A percentile compares a stretch with the other conserved stretches of the same genome.
These are phyloP conservation scores for Larix kaempferi DNA, from an alignment of 75 land plant genomes.

Conservation along the genomic window DNA sequence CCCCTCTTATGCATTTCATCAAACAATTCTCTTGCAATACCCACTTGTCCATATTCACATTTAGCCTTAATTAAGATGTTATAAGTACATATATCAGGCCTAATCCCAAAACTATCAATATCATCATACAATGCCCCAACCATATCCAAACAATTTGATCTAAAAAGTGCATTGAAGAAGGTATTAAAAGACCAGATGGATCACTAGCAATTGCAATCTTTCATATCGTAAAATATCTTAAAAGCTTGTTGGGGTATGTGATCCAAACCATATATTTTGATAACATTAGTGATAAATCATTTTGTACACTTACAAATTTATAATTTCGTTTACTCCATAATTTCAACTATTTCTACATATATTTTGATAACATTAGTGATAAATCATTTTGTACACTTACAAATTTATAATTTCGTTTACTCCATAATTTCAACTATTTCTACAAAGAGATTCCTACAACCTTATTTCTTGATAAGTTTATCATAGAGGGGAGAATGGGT, in stretches of 20 bases:
- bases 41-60: conserved; percentile 14
- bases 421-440: too few species aligned
- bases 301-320: conserved; percentile 32
- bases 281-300: conserved; percentile 40
- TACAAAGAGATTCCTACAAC: too few species aligned
- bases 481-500: too few species aligned
- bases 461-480: too few species aligned
- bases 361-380: conserved; percentile 40
- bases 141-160: conserved; percentile 11
- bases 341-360: too few species aligned
- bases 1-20: conserved; percentile 45
- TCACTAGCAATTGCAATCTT: conserved; percentile 20
- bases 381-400: conserved; percentile 29
- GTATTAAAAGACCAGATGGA: conserved; percentile 33
- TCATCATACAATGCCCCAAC: conserved; percentile 14
- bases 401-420: too few species aligned
- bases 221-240: conserved; percentile 22
- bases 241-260: conserved; percentile 22
- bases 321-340: too few species aligned
- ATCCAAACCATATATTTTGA: conserved; percentile 30
- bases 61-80: conserved; percentile 38
- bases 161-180: conserved; percentile 27
- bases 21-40: conserved; percentile 30
- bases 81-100: conserved; percentile 36
- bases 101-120: conserved; percentile 3